Conservation (phyloP, 176 grass and related monocot genomes). For the Elaeis guineensis region DNA sequence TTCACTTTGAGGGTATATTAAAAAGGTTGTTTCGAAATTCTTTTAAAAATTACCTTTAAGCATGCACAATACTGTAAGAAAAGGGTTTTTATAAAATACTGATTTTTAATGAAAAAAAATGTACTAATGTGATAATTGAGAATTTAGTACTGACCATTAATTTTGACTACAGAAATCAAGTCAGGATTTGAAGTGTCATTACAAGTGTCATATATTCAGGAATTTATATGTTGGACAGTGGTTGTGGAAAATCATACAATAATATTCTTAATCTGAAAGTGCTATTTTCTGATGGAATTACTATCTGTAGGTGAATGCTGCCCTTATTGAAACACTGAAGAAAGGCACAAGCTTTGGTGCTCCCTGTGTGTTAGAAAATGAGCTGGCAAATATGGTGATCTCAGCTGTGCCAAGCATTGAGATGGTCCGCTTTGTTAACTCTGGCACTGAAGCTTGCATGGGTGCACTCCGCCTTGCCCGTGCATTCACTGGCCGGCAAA, state of each 20-base stretch:
- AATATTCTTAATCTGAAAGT: background rate
- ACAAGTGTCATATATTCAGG: no score
- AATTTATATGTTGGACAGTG: no score
- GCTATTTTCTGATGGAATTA: background rate
- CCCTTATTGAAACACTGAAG: constrained; percentile 83
- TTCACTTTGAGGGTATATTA: no score
- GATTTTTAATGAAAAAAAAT: no score
- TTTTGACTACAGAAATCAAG: no score
- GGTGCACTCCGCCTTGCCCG: constrained; percentile 92
- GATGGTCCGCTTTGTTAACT: constrained; percentile 99
- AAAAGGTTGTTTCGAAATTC: no score
- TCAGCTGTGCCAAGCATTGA: constrained; percentile 85
- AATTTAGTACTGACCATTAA: no score
- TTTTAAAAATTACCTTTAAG: no score
- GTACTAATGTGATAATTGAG: no score
- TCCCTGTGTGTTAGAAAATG: constrained; percentile 78
- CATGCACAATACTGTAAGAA: no score
- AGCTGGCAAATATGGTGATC: constrained; percentile 91
- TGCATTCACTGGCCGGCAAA: constrained; percentile 75
- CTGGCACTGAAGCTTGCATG: constrained; percentile 98
- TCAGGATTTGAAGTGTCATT: no score
- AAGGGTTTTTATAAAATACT: no score
- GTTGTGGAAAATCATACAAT: background rate
- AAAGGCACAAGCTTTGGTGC: constrained; percentile 99
- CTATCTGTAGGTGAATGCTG: constrained; percentile 63